phyloP scores from a whole-genome alignment of 805 yeast species.

The Teunomyces pallodes region DNA sequence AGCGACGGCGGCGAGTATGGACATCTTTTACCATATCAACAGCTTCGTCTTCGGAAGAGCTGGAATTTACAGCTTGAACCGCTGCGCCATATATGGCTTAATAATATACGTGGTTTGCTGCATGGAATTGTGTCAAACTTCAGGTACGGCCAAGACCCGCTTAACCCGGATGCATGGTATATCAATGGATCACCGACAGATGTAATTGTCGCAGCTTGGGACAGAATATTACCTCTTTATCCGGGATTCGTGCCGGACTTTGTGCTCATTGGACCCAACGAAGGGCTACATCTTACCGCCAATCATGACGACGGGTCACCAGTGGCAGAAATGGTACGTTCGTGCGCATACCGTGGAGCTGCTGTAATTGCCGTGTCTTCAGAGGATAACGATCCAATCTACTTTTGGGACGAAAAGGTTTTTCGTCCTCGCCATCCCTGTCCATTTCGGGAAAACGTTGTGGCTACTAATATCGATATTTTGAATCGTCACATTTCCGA shows the following conservation, averaged over 20 bases:
- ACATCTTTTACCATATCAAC: constrained; percentile 30
- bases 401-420: constrained; percentile 32
- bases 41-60: constrained; percentile 18
- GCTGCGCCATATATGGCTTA: background rate
- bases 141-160: constrained; percentile 32
- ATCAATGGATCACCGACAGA: constrained; percentile 27
- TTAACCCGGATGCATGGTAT: constrained; percentile 31
- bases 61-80: no score
- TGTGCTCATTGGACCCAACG: constrained; percentile 35
- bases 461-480: constrained; percentile 21
- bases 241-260: constrained; percentile 26
- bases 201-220: constrained; percentile 23
- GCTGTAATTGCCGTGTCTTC: constrained; percentile 24
- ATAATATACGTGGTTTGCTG: background rate
- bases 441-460: constrained; percentile 13
- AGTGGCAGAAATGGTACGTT: constrained; percentile 13
- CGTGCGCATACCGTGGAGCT: constrained; percentile 14
- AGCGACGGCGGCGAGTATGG: constrained; percentile 34
- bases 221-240: constrained; percentile 23
- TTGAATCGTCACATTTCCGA: constrained; percentile 14
- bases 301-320: constrained; percentile 3
- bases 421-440: constrained; percentile 14
- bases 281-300: constrained; percentile 14
- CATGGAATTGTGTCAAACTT: background rate
- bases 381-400: constrained; percentile 26